A percentile compares a stretch with the other conserved stretches of the same genome.
These are phyloP conservation scores for Stephania japonica DNA, from an alignment of 164 flowering plant genomes.

Conservation along the genomic window DNA sequence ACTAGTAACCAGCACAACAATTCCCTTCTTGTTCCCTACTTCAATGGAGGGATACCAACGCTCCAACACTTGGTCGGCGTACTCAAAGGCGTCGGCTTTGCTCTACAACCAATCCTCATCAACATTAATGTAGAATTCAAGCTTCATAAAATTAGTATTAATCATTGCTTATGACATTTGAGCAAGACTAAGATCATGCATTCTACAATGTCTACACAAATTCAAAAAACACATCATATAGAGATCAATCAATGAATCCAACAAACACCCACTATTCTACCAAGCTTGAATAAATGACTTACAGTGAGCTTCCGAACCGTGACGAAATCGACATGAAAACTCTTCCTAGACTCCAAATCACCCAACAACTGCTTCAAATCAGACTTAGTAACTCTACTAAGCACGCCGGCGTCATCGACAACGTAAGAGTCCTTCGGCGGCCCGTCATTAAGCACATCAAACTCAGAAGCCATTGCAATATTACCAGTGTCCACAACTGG, in stretches of 20 bases:
- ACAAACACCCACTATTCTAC: too few relatives aligned
- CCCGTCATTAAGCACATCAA: conserved; percentile 75
- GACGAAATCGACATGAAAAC: conserved; percentile 63
- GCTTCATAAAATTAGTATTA: too few relatives aligned
- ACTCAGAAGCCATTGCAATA: conserved; percentile 71
- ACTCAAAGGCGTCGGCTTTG: conserved; percentile 98
- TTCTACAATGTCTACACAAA: too few relatives aligned
- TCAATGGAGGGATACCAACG: conserved; percentile 88
- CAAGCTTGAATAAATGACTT: conserved; percentile 11
- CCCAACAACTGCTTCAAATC: conserved; percentile 74
- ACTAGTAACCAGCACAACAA: conserved; percentile 88
- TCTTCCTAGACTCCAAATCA: conserved; percentile 86
- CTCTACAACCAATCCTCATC: conserved; percentile 44
- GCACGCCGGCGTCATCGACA: conserved; percentile 93
- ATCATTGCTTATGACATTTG: too few relatives aligned
- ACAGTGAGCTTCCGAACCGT: conserved; percentile 95
- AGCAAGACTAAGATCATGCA: too few relatives aligned
- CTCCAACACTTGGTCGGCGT: conserved; percentile 92
- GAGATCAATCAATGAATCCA: too few relatives aligned
- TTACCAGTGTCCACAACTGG: conserved; percentile 31
- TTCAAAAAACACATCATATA: too few relatives aligned
- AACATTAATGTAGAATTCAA: neutral
- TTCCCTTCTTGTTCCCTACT: conserved; percentile 87
- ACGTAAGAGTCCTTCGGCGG: conserved; percentile 77
- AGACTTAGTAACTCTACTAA: conserved; percentile 77